Evolutionary conservation across 1,284 basidiomycete genomes (phyloP).

Genomic region (Ceratobasidium sp.): DNA sequence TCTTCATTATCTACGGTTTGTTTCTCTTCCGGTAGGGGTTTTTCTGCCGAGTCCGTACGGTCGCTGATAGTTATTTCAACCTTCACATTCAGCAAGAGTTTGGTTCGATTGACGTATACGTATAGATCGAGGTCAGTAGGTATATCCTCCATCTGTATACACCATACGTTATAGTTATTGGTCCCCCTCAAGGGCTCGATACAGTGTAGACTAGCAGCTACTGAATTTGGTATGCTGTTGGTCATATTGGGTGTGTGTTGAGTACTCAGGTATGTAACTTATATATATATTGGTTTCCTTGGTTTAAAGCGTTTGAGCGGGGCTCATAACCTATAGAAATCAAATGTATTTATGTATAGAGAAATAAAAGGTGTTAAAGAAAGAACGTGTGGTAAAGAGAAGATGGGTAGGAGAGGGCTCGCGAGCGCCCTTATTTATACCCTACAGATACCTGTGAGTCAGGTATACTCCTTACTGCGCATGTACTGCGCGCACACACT

Average conservation of each 20-base stretch:
- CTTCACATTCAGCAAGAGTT: background rate
- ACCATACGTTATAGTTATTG: constrained; percentile 2
- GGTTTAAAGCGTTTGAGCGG: background rate
- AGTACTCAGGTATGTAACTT: background rate
- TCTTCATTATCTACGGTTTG: background rate
- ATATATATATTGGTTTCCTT: background rate
- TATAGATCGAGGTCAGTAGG: background rate
- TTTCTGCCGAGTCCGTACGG: background rate
- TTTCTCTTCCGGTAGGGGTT: background rate
- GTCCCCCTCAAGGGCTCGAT: background rate
- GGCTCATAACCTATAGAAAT: constrained; percentile 16
- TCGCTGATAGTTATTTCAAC: too few relatives aligned
- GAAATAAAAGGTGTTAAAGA: background rate
- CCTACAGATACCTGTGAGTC: background rate
- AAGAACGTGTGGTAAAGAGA: background rate
- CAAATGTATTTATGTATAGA: too few relatives aligned
- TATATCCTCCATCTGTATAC: constrained; percentile 22
- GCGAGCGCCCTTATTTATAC: background rate
- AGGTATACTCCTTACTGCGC: background rate
- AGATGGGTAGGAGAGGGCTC: background rate
- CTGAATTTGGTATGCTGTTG: background rate
- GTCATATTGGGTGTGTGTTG: background rate
- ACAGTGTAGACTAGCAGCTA: background rate
- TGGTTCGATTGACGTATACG: background rate
- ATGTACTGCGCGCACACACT: background rate